Evolutionary conservation across 2,329 filamentous ascomycete species (phyloP).

Genomic region (Fusarium irregulare): DNA sequence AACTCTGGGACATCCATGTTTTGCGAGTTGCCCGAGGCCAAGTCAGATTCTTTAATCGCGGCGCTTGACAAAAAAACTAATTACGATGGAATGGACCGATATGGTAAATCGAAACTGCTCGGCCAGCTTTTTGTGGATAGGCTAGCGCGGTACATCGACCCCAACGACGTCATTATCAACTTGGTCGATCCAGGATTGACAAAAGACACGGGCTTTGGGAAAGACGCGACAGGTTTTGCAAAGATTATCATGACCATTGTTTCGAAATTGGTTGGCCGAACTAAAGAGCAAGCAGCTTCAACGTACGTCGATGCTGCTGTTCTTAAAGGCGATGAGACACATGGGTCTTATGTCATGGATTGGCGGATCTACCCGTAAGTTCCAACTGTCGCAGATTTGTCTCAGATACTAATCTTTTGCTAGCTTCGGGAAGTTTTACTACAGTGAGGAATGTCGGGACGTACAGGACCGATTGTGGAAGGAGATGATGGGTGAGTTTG

Average conservation of each 20-base stretch:
- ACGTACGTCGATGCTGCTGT: conserved; percentile 2
- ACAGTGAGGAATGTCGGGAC: background rate
- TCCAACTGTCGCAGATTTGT: fast-evolving
- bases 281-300: background rate
- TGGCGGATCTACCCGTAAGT: conserved; percentile 11
- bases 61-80: background rate
- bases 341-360: conserved; percentile 10
- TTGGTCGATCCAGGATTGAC: conserved; percentile 7
- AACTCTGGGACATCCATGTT: background rate
- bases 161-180: conserved; percentile 2
- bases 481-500: conserved; percentile 14
- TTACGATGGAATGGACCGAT: background rate
- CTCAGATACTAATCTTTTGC: fast-evolving
- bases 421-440: background rate
- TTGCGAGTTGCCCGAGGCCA: conserved; percentile 2
- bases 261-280: background rate
- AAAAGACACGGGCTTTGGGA: conserved; percentile 1
- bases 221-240: background rate
- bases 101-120: background rate
- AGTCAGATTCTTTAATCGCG: background rate
- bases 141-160: background rate
- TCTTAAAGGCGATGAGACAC: background rate
- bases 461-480: background rate
- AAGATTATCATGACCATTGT: background rate
- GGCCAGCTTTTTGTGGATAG: background rate